Evolutionary conservation across 2,329 filamentous ascomycete species (phyloP), one percentile per base, ranked within the genome.

Genomic region (Fusarium penzigii): DNA sequence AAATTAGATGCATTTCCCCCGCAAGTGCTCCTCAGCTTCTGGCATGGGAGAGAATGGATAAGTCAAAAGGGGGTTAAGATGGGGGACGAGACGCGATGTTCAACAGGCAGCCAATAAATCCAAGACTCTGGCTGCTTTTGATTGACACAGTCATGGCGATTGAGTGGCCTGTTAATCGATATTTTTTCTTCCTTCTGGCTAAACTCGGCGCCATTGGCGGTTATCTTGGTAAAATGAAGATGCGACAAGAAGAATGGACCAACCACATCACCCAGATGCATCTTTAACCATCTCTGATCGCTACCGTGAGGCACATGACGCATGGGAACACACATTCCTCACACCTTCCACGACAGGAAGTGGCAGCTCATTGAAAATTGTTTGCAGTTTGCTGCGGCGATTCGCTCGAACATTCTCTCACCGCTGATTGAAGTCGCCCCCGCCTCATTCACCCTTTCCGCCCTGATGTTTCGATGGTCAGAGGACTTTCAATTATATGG

Each of bases 241-340:
- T 36, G 32, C 32, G 13, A 36, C 32, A 9, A 36, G 10, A 49
- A 38, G 32, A 25, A 43, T 46, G 48, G 49, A 41, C 65, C 65
- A 67, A 67, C 65, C 52, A 57, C 16, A 43, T 46, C 29, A 41
- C 43, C 51, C 47, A 57, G 51, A 53, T 56, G 50, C 46, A 41
- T 52, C 48, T 45, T 56, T 48, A 49, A 34, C 47, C 52, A 57
- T 25, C 20, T 25, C 20, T 25, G 46, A 52, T 51, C 56, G 58
- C 58, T 5, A 53, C 51, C 53, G 51, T 50, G 51, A 49, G 55
- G 51, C 63, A 65, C 63, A 64, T 65, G 63, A 65, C 55, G 51
- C 44, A 49, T 44, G 51, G 9, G 13, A 56, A 39, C 45, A 55
- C 48, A 49, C 62, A 65, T 65, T 65, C 61, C 55, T 59, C 47